Base-by-base conservation (phyloP, 352 stramenopile species). In the Phytopythium kandeliae region DNA sequence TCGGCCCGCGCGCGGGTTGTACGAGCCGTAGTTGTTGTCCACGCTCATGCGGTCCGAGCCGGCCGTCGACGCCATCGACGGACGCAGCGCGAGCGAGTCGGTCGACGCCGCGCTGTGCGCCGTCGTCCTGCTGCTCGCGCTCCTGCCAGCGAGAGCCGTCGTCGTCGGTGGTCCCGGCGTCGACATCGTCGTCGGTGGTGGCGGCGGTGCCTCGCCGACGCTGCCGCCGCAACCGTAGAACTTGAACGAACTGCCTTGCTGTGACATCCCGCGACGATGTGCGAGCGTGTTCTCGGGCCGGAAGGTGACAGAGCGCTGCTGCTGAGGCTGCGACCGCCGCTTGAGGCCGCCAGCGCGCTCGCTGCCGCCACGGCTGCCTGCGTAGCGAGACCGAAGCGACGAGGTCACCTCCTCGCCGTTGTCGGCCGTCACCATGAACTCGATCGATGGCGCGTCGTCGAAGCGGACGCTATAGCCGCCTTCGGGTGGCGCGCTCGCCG, bases 1-100 rank as follows among this genome's bases (percentile, higher is more conserved):
- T 35, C 67, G 55, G 5, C 55, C 41, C n/a, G 57, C 55, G 46
- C 68, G 63, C 26, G 69, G 73, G 62, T 89, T 87, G 53, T 78
- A 64, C 51, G 75, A 87, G 15, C 75, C 74, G 34, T 78, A 82
- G 59, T 90, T 87, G 45, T 78, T 84, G 57, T 90, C 78, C 28
- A 90, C 59, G 50, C 78, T 90, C 64, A 86, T 68, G 54, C 78
- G 74, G 50, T 87, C 76, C 31, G 78, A 85, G 44, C 64, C n/a
- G 56, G 66, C 48, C 4, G 54, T 73, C 12, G 74, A 67, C 34
- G 67, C 64, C 17, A 51, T 66, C 46, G 54, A 74, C 9, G 72
- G 64, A 10, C 78, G 55, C 41, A 85, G 60, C 16, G 81, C 49
- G 41, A 87, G 57, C 54, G 74, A 79, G 58, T 89, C 75, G 43